Evolutionary conservation across 2,329 filamentous ascomycete species (phyloP), one percentile per base, ranked within the genome.

Genomic region (Sporothrix brasiliensis): DNA sequence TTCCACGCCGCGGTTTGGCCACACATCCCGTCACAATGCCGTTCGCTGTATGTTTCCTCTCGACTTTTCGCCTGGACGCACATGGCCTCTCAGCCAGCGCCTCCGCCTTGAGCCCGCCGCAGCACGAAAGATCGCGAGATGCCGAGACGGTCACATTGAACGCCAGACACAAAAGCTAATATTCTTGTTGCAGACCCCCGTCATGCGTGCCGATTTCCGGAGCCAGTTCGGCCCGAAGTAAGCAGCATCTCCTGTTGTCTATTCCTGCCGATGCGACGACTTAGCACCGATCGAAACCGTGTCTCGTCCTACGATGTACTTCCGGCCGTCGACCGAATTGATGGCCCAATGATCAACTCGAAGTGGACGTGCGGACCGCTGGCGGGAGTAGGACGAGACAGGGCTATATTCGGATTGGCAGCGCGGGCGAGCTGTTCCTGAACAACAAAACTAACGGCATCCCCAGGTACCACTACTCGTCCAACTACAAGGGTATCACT

Each of bases 191-290:
- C 75, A 87, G 85, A 82, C 82, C 79, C 81, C 81, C 77, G 75
- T 81, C 78, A 81, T 79, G 79, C 79, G 80, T 73, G 78, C 79
- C 61, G 74, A 79, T 73, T 90, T 88, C 84, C 85, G 85, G 81
- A 89, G 87, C 81, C 82, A 84, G 75, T 89, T 87, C 79, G 88
- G 87, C 78, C 88, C 88, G 68, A 90, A 89, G 88, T 90, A 87
- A 81, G 84, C 81, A 79, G 27, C 58, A 3, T 44, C n/a, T 44
- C 30, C 11, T 19, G 2, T 27, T 27, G 2, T 14, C 13, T 4
- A 13, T 1, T 19, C 13, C 14, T 4, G 7, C 56, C 34, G 21
- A 56, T 21, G 4, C 13, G 11, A 4, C 27, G 13, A 50, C 58
- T 53, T 19, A n/a, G 19, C 54, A 27, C 60, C 53, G 13, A 16